A percentile compares a stretch with the other conserved stretches of the same genome.
These are phyloP conservation scores for Fraxinus pennsylvanica DNA, from an alignment of 257 asterid genomes.

Conservation along the genomic window DNA sequence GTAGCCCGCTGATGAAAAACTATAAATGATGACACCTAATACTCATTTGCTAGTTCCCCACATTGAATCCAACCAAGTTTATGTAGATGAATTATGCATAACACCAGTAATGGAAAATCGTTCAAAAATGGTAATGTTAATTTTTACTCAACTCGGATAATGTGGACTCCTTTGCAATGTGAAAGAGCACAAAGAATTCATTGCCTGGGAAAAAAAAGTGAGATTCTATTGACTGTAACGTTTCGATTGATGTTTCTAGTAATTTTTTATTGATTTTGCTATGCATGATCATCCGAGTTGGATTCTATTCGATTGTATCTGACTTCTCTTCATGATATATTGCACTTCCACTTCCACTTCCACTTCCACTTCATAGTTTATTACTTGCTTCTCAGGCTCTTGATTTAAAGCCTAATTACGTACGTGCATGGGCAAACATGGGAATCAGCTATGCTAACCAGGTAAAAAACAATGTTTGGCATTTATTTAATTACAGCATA, in stretches of 20 bases:
- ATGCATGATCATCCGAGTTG: neutral
- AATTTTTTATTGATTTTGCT: neutral
- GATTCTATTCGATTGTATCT: neutral
- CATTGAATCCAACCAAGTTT: slow-evolving; percentile 4
- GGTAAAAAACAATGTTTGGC: slow-evolving; percentile 42
- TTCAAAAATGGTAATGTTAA: slow-evolving; percentile 3
- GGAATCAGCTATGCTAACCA: slow-evolving; percentile 99
- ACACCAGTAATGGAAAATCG: neutral
- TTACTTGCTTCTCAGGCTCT: slow-evolving; percentile 65
- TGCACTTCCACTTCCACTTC: slow-evolving; percentile 18
- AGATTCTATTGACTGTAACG: neutral
- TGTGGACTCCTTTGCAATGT: neutral
- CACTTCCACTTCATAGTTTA: slow-evolving; percentile 14
- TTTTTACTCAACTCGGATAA: neutral
- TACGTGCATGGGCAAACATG: slow-evolving; percentile 99
- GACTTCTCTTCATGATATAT: neutral
- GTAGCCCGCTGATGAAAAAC: neutral
- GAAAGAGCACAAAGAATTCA: slow-evolving; percentile 1
- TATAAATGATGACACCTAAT: slow-evolving; percentile 5
- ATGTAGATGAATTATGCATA: slow-evolving; percentile 3
- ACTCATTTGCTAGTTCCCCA: slow-evolving; percentile 7
- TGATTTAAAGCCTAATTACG: slow-evolving; percentile 93
- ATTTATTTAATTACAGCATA: slow-evolving; percentile 10
- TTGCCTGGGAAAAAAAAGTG: neutral
- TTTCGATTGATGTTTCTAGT: neutral